Evolutionary conservation across 2,329 filamentous ascomycete species (phyloP).

Genomic region (Pseudogymnoascus sp.): DNA sequence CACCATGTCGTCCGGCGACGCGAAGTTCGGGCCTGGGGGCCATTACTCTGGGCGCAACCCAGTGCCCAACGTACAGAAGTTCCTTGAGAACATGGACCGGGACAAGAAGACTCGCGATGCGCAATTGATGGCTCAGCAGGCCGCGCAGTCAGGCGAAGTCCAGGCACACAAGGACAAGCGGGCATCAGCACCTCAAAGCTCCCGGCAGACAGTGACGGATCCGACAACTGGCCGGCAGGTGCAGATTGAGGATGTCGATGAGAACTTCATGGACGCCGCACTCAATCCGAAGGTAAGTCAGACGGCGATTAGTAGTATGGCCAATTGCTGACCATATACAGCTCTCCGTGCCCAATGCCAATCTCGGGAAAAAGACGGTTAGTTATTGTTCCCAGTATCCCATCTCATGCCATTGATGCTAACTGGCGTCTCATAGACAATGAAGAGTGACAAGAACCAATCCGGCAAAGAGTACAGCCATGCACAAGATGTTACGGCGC

Average conservation of each 20-base stretch:
- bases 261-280: slow-evolving; percentile 60
- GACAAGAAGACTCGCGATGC: slow-evolving; percentile 72
- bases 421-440: slow-evolving; percentile 31
- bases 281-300: slow-evolving; percentile 51
- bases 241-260: slow-evolving; percentile 73
- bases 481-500: slow-evolving; percentile 82
- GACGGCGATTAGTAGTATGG: too few species aligned
- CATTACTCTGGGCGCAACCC: slow-evolving; percentile 80
- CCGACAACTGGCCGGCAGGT: slow-evolving; percentile 83
- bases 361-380: slow-evolving; percentile 62
- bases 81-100: slow-evolving; percentile 68
- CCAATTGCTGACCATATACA: too few species aligned
- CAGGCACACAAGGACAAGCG: slow-evolving; percentile 39
- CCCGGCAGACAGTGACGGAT: slow-evolving; percentile 63
- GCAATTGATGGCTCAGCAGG: slow-evolving; percentile 54
- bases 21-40: slow-evolving; percentile 41
- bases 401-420: too few species aligned
- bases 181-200: slow-evolving; percentile 19
- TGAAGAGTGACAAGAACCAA: slow-evolving; percentile 64
- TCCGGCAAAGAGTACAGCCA: slow-evolving; percentile 72
- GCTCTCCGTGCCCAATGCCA: slow-evolving; percentile 84
- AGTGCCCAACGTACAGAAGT: slow-evolving; percentile 80
- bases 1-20: slow-evolving; percentile 19
- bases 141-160: slow-evolving; percentile 30
- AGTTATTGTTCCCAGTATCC: too few species aligned